Percentiles rank a stretch among this genome's conserved stretches.
These are phyloP conservation scores for Hericium alpestre DNA, from an alignment of 768 basidiomycete species.

Conservation along the genomic window DNA sequence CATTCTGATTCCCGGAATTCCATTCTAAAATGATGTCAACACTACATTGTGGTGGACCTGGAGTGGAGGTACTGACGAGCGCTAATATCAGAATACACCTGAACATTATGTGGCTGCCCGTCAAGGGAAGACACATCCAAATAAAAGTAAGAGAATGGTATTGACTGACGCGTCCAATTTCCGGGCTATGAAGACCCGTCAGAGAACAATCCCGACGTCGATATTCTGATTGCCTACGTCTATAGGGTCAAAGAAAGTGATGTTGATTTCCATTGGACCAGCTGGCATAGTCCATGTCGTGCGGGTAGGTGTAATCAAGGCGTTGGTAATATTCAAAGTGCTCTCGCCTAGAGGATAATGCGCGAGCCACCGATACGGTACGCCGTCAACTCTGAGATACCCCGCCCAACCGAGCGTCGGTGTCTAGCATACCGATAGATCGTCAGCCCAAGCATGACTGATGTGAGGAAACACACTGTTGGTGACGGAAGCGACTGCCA, in stretches of 20 bases:
- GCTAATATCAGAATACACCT: conserved; percentile 30
- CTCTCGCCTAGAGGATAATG: background rate
- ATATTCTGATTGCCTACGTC: conserved; percentile 18
- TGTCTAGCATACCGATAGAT: background rate
- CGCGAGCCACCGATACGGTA: conserved; percentile 12
- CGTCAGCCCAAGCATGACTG: background rate
- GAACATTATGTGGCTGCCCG: conserved; percentile 22
- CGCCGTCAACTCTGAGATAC: conserved; percentile 3
- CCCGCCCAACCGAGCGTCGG: conserved; percentile 7
- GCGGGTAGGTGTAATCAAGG: conserved; percentile 25
- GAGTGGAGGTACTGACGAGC: conserved; percentile 33
- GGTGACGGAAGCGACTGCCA: conserved; percentile 38
- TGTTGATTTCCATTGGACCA: conserved; percentile 25
- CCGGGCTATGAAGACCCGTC: conserved; percentile 16
- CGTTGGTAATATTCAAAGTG: conserved; percentile 13
- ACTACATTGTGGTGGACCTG: background rate
- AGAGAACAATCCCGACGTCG: background rate
- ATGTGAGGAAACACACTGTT: background rate
- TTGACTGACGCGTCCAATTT: conserved; percentile 27
- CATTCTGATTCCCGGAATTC: background rate
- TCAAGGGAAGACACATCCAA: conserved; percentile 22
- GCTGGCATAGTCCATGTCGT: conserved; percentile 23
- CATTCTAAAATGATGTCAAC: background rate
- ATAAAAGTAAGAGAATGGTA: conserved; percentile 30
- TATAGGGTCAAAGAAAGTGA: conserved; percentile 29